Evolutionary conservation across 192 early-diverging fungal genomes (phyloP).

Genomic region (Umbelopsis vinacea): DNA sequence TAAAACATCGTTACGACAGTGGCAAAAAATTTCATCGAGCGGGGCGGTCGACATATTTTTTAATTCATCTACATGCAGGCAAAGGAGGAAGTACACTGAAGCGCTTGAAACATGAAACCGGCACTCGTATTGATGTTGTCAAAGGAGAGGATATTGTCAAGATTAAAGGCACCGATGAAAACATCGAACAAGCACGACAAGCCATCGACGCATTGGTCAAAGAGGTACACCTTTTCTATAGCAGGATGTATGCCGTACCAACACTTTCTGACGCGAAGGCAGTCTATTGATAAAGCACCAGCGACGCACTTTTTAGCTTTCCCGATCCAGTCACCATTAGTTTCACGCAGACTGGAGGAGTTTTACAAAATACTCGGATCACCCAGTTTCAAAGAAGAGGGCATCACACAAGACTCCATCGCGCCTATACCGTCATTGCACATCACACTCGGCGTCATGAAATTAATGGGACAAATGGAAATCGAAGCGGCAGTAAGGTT

Average conservation of each 20-base stretch:
- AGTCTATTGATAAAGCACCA: slow-evolving; percentile 21
- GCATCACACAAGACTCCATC: slow-evolving; percentile 21
- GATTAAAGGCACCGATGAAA: slow-evolving; percentile 38
- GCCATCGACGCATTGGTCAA: slow-evolving; percentile 30
- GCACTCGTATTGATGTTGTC: slow-evolving; percentile 33
- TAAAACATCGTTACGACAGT: background rate
- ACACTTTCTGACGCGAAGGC: background rate
- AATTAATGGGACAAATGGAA: slow-evolving; percentile 30
- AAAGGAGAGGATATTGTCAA: slow-evolving; percentile 29
- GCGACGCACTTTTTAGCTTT: slow-evolving; percentile 37
- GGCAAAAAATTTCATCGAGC: background rate
- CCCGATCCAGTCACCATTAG: slow-evolving; percentile 4
- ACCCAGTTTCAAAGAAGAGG: slow-evolving; percentile 4
- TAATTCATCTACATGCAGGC: slow-evolving; percentile 1
- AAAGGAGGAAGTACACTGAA: slow-evolving; percentile 38
- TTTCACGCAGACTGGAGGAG: slow-evolving; percentile 28
- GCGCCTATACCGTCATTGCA: slow-evolving; percentile 29
- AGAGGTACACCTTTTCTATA: slow-evolving; percentile 5
- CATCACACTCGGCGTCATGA: slow-evolving; percentile 37
- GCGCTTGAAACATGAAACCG: slow-evolving; percentile 32
- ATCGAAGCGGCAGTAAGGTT: slow-evolving; percentile 24
- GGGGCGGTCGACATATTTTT: background rate
- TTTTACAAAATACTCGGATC: slow-evolving; percentile 28
- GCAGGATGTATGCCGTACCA: too few species aligned
- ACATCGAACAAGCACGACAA: slow-evolving; percentile 26